Evolutionary conservation across 78 protist genomes (phyloP).

Genomic region (Dictyostelium intermedium): DNA sequence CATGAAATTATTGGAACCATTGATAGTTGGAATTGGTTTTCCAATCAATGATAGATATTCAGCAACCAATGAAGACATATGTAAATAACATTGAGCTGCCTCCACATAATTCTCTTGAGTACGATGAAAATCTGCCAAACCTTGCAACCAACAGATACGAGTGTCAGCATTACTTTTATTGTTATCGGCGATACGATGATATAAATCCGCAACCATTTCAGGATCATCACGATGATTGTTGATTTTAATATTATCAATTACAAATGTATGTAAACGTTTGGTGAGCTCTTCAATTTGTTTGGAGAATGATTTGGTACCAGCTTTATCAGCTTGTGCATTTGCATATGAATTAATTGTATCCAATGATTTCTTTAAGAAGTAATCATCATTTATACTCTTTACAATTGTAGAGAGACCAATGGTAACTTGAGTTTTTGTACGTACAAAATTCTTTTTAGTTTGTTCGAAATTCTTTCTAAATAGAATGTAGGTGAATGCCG

Average conservation of each 20-base stretch:
- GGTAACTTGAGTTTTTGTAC: slow-evolving; percentile 64
- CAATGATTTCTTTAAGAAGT: slow-evolving; percentile 41
- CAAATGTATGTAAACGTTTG: slow-evolving; percentile 74
- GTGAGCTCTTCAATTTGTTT: slow-evolving; percentile 78
- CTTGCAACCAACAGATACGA: slow-evolving; percentile 65
- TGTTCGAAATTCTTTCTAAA: slow-evolving; percentile 72
- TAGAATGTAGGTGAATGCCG: slow-evolving; percentile 62
- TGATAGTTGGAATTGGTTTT: slow-evolving; percentile 56
- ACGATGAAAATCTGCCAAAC: slow-evolving; percentile 56
- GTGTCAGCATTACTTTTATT: slow-evolving; percentile 57
- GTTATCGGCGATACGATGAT: slow-evolving; percentile 69
- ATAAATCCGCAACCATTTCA: slow-evolving; percentile 75
- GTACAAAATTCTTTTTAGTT: slow-evolving; percentile 60
- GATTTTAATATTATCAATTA: slow-evolving; percentile 74
- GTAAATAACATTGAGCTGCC: slow-evolving; percentile 67
- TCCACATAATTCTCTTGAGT: slow-evolving; percentile 66
- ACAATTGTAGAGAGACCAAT: slow-evolving; percentile 57
- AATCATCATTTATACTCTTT: slow-evolving; percentile 35
- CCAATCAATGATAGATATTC: slow-evolving; percentile 42
- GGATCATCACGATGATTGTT: slow-evolving; percentile 77
- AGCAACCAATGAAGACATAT: slow-evolving; percentile 73
- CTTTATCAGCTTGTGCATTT: slow-evolving; percentile 26
- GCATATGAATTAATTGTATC: slow-evolving; percentile 63
- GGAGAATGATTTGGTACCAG: slow-evolving; percentile 55
- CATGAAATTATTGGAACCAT: slow-evolving; percentile 8